Evolutionary conservation across 306 rosid genomes (phyloP).

Genomic region (Gillenia trifoliata): DNA sequence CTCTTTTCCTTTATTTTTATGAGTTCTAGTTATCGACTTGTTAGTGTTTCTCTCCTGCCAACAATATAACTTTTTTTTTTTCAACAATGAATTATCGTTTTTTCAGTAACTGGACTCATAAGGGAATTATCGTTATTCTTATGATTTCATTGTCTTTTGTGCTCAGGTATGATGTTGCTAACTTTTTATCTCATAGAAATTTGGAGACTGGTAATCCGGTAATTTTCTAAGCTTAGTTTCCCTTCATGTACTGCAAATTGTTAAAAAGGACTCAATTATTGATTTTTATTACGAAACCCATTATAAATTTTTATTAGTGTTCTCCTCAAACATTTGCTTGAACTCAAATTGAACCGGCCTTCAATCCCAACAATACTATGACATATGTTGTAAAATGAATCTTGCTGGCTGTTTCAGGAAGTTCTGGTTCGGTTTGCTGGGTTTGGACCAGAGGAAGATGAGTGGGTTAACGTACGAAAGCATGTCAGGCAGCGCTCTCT

Average conservation of each 20-base stretch:
- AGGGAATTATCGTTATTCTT: background rate
- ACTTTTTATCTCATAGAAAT: constrained; percentile 75
- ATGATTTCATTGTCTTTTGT: constrained; percentile 18
- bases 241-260: background rate
- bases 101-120: background rate
- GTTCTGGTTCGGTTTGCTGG: constrained; percentile 88
- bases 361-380: background rate
- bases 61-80: constrained; percentile 2
- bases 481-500: constrained; percentile 91
- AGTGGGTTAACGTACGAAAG: constrained; percentile 81
- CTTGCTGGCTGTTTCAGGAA: constrained; percentile 56
- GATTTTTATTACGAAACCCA: background rate
- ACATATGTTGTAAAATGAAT: background rate
- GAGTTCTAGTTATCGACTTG: constrained; percentile 15
- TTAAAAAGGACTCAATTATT: background rate
- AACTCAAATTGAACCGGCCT: background rate
- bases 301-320: background rate
- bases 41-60: constrained; percentile 11
- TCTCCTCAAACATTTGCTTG: background rate
- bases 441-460: constrained; percentile 96
- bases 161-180: constrained; percentile 82
- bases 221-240: constrained; percentile 36
- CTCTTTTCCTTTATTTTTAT: constrained; percentile 24
- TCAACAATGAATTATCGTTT: background rate
- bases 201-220: constrained; percentile 89